Percentiles rank a stretch among this genome's conserved stretches.
Conservation (phyloP, 1,284 basidiomycete genomes). For the Boletus semigastroideus region DNA sequence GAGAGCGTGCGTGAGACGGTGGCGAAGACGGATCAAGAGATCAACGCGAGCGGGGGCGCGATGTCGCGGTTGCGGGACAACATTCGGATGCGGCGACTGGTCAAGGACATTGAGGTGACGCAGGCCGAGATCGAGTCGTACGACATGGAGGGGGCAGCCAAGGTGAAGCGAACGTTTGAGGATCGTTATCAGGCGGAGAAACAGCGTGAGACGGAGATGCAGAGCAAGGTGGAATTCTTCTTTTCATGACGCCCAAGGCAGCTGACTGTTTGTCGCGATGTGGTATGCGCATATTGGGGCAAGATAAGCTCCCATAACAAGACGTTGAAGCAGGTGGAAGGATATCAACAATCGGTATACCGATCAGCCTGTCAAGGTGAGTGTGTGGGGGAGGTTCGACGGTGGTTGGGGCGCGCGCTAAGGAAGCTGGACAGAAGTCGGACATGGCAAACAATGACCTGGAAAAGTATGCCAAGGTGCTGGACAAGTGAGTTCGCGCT, state of each 20-base stretch:
- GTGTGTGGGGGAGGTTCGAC: background rate
- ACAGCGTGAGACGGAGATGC: constrained; percentile 68
- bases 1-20: constrained; percentile 56
- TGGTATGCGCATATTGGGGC: constrained; percentile 83
- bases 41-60: constrained; percentile 69
- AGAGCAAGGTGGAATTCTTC: constrained; percentile 58
- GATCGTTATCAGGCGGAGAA: constrained; percentile 75
- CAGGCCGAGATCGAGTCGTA: constrained; percentile 72
- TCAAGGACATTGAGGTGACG: constrained; percentile 64
- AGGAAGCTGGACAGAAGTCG: constrained; percentile 55
- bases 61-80: constrained; percentile 85
- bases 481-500: constrained; percentile 74
- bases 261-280: constrained; percentile 7
- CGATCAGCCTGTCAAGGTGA: constrained; percentile 87
- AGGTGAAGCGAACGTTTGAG: constrained; percentile 81
- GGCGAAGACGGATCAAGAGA: constrained; percentile 63
- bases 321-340: constrained; percentile 66
- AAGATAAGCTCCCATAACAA: constrained; percentile 77
- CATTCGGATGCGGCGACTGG: constrained; percentile 73
- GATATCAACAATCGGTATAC: constrained; percentile 85
- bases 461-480: constrained; percentile 95
- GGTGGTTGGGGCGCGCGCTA: constrained; percentile 1
- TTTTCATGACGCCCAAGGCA: constrained; percentile 7
- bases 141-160: constrained; percentile 82
- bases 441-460: constrained; percentile 94